Evolutionary conservation across 1,284 basidiomycete genomes (phyloP), one percentile per base, ranked within the genome.

Genomic region (Cutaneotrichosporon cutaneum): DNA sequence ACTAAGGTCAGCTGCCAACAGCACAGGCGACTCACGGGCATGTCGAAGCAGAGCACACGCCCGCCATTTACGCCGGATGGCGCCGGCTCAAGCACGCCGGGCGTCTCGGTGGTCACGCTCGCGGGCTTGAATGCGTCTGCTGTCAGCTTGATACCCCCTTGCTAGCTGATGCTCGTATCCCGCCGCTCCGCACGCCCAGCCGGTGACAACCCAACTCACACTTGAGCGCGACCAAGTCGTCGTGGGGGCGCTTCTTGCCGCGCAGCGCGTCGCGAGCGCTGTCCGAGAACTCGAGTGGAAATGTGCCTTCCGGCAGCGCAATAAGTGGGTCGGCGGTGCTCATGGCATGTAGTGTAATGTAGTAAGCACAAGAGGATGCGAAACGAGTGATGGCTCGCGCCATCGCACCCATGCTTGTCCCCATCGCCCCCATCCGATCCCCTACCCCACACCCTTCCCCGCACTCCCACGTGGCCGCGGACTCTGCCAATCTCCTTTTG

Each of bases 111-210:
- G 0, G 64, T 66, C 32, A 78, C 69, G 3, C 73, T 75, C 3
- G 66, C 72, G 6, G 76, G 76, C 61, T 78, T 78, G 72, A 78
- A 78, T 13, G 63, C 56, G 60, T 77, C 76, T 77, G 59, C 0
- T 4, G 56, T 61, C 52, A 61, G 60, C 35, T 26, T 30, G 11
- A 6, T 14, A 21, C 13, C 9, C 4, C 3, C 18, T 4, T 32
- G 14, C 18, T 6, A 26, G 35, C 22, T 21, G 54, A 16, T 39
- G 32, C 11, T 5, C 36, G 24, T 10, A 3, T 13, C 22, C 4
- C 36, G 3, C 32, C 24, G n/a, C n/a, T n/a, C n/a, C n/a, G n/a
- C n/a, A n/a, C n/a, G n/a, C n/a, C n/a, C n/a, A n/a, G n/a, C n/a
- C n/a, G n/a, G n/a, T n/a, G n/a, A n/a, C n/a, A n/a, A n/a, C n/a